Evolutionary conservation across 2,329 filamentous ascomycete species (phyloP), one percentile per base, ranked within the genome.

Genomic region (Cadophora malorum): DNA sequence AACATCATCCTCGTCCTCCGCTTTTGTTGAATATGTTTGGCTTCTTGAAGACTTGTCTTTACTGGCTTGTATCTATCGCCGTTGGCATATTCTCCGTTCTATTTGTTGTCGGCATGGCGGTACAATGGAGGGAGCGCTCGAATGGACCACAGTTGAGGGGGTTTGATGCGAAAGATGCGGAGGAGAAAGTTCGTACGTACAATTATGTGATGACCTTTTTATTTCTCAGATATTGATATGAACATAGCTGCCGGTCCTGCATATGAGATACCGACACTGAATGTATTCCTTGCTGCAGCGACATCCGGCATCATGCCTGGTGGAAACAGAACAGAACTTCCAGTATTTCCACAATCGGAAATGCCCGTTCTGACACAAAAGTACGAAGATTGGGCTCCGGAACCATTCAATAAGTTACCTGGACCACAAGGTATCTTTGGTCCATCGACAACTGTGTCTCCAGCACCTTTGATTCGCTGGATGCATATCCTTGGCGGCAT

Each of bases 371-470:
- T 73, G 28, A 28, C 19, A 4, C 45, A 66, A n/a, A 63, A 66
- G 49, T 74, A 74, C 47, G 58, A 56, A 0, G 71, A 74, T 6
- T 73, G 72, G 72, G 72, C 72, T 28, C 71, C 72, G 21, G 56
- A 65, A n/a, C 72, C 72, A 7, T 74, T 63, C 12, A 64, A 45
- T 9, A 67, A 70, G 14, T 21, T 74, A 9, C 72, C 72, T n/a
- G 35, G 33, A 19, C 70, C 66, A 1, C 49, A 55, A 10, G 67
- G 63, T 0, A 66, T 62, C 9, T 59, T 72, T 55, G 68, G 69
- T 16, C 21, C 35, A 9, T 63, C 67, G 58, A 41, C 58, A 6
- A 59, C 64, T 14, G 62, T 53, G 19, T 68, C 65, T 9, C 72
- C 72, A 1, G 66, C 71, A 1, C 62, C 70, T 2, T 55, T 72